A percentile compares a stretch with the other conserved stretches of the same genome.
Conservation (phyloP, 805 yeast genomes). For the Yarrowia yakushimensis region DNA sequence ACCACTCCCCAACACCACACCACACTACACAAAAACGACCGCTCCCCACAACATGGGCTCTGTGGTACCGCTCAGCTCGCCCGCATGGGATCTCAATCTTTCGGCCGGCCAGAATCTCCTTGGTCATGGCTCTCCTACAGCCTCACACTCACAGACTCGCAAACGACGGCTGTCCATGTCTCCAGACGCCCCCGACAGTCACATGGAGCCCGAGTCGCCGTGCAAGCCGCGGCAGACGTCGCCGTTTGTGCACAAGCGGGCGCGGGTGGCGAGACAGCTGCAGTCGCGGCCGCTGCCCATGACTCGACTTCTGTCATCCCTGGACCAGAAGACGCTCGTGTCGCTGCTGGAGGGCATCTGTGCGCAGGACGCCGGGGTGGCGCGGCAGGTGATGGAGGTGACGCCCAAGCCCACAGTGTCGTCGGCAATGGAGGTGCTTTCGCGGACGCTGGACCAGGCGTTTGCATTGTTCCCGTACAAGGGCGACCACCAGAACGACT, state of each 20-base stretch:
- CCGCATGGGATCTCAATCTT: conserved; percentile 21
- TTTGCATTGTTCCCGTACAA: conserved; percentile 62
- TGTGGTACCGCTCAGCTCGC: conserved; percentile 15
- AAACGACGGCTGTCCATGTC: conserved; percentile 10
- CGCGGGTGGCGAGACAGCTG: not conserved
- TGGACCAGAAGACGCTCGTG: conserved; percentile 57
- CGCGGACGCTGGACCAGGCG: conserved; percentile 45
- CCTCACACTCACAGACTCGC: not conserved
- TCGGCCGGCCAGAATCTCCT: conserved; percentile 19
- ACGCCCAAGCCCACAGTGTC: conserved; percentile 59
- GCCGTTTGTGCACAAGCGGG: conserved; percentile 4
- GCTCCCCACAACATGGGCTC: conserved; percentile 5
- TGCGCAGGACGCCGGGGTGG: conserved; percentile 58
- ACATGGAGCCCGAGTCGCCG: conserved; percentile 3
- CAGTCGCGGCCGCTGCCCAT: conserved; percentile 53
- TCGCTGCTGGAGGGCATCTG: conserved; percentile 52
- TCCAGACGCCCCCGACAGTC: not conserved
- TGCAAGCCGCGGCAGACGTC: not conserved
- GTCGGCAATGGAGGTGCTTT: conserved; percentile 50
- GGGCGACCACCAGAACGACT: conserved; percentile 69
- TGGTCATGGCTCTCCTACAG: conserved; percentile 21
- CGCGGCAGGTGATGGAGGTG: conserved; percentile 46
- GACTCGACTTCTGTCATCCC: conserved; percentile 60
- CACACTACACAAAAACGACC: not conserved
- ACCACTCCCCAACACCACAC: not conserved